Evolutionary conservation across 805 yeast genomes (phyloP).

Genomic region (Saccharomyces mikatae): DNA sequence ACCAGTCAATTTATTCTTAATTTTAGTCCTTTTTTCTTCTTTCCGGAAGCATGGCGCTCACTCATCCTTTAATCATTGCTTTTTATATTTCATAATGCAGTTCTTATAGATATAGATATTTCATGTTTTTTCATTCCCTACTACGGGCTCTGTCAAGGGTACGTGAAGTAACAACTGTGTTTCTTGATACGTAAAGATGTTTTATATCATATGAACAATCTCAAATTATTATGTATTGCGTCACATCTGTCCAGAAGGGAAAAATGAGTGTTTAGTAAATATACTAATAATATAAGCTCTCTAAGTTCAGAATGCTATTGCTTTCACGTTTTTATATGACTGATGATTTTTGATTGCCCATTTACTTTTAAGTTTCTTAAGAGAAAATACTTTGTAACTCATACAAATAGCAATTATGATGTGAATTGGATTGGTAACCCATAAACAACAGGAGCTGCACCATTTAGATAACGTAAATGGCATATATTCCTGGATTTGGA

Average conservation of each 20-base stretch:
- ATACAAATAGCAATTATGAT: background rate
- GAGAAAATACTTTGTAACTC: background rate
- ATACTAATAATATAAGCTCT: background rate
- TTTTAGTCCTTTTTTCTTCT: background rate
- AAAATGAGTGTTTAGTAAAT: background rate
- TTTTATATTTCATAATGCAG: background rate
- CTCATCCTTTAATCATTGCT: background rate
- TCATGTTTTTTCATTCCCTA: background rate
- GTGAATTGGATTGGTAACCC: conserved; percentile 55
- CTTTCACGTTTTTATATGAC: background rate
- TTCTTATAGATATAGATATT: background rate
- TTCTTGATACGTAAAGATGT: background rate
- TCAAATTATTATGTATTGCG: background rate
- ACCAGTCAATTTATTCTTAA: conserved; percentile 26
- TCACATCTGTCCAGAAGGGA: background rate
- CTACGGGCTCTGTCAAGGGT: background rate
- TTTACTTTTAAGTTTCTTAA: background rate
- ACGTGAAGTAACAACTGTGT: background rate
- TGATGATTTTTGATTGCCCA: background rate
- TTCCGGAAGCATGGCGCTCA: background rate
- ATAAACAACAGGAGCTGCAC: conserved; percentile 86
- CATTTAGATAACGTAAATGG: conserved; percentile 66
- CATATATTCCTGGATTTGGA: conserved; percentile 57
- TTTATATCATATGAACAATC: background rate
- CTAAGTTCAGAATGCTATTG: background rate